Conservation (phyloP, 176 grass and related monocot species). For the Tillandsia fasciculata region DNA sequence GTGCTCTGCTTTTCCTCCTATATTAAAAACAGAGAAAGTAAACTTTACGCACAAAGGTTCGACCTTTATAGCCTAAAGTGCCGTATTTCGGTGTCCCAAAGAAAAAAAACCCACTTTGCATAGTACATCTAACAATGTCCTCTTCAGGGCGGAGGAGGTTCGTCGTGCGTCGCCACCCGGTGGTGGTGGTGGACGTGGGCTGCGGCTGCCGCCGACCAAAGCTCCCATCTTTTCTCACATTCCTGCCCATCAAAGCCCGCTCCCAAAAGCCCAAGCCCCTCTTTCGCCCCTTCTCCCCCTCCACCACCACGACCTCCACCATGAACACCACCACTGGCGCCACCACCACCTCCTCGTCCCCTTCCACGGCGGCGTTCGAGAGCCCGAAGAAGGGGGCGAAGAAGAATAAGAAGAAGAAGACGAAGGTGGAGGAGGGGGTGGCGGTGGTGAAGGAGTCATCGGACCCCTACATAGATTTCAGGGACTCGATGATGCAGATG, state of each 20-base stretch:
- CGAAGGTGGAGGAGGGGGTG: conserved; percentile 37
- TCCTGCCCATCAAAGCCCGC: conserved; percentile 7
- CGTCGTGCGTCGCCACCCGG: conserved; percentile 15
- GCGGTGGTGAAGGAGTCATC: conserved; percentile 96
- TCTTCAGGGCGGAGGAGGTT: conserved; percentile 22
- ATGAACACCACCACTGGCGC: neutral
- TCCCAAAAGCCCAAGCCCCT: conserved; percentile 9
- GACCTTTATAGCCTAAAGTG: too few relatives aligned
- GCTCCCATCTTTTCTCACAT: conserved; percentile 15
- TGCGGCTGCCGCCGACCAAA: conserved; percentile 26
- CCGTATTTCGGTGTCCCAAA: too few relatives aligned
- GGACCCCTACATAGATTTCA: conserved; percentile 72
- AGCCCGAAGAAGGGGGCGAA: conserved; percentile 20
- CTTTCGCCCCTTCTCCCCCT: conserved; percentile 2
- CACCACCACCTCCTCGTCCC: conserved; percentile 2
- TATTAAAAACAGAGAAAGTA: too few relatives aligned
- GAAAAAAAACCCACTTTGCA: neutral
- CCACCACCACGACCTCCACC: conserved; percentile 3
- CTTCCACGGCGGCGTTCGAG: conserved; percentile 15
- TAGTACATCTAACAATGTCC: neutral
- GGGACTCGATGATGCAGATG: conserved; percentile 92
- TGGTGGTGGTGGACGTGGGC: conserved; percentile 32
- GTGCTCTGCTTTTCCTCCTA: too few relatives aligned
- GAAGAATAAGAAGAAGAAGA: conserved; percentile 20
- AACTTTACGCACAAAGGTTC: too few relatives aligned